Evolutionary conservation across 2,329 filamentous ascomycete species (phyloP).

Genomic region (Nectriaceae sp.): DNA sequence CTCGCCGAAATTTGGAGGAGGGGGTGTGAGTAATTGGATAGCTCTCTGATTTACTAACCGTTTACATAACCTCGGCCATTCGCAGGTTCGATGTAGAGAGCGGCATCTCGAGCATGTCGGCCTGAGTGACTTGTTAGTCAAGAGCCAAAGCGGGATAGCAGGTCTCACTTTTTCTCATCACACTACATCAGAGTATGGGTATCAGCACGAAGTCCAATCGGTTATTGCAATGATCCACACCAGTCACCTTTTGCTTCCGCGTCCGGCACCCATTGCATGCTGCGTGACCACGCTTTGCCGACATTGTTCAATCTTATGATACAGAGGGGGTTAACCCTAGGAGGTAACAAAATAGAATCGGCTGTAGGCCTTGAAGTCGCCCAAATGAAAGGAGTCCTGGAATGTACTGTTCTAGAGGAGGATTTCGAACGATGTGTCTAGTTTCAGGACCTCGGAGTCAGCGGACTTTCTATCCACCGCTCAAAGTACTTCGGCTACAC

Average conservation of each 20-base stretch:
- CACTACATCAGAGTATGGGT: not conserved
- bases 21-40: too few species aligned
- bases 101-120: constrained; percentile 16
- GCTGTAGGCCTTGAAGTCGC: not conserved
- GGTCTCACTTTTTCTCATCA: not conserved
- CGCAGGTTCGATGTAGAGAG: constrained; percentile 8
- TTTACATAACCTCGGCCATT: constrained; percentile 17
- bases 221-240: not conserved
- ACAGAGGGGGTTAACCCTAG: not conserved
- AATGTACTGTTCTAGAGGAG: not conserved
- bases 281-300: constrained; percentile 13
- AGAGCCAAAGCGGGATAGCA: not conserved
- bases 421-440: not conserved
- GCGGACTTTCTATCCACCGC: not conserved
- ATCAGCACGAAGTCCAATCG: not conserved
- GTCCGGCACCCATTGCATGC: constrained; percentile 22
- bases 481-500: not conserved
- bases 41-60: constrained; percentile 10
- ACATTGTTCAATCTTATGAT: not conserved
- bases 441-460: not conserved
- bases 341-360: not conserved
- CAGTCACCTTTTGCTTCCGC: constrained; percentile 22
- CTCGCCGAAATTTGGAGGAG: not conserved
- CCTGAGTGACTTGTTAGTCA: not conserved
- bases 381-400: not conserved